phyloP scores from a whole-genome alignment of 2,329 filamentous ascomycete species.

The Cladophialophora psammophila region DNA sequence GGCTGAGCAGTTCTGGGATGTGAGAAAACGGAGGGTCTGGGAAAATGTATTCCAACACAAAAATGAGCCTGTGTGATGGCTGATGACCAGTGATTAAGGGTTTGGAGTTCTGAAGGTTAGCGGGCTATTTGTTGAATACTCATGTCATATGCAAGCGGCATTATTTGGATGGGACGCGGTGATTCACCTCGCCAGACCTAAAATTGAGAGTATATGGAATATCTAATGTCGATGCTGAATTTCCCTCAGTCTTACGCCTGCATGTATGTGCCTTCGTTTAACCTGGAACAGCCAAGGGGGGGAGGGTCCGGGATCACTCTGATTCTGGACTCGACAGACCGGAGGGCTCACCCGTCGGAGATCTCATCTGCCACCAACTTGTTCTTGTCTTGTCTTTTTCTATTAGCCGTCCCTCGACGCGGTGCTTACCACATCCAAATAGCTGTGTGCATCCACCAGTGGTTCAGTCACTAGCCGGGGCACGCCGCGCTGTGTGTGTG shows the following conservation, averaged over 20 bases:
- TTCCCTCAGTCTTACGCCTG: not conserved
- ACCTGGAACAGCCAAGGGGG: not conserved
- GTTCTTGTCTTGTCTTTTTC: not conserved
- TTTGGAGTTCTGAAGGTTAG: not conserved
- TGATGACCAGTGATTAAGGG: not conserved
- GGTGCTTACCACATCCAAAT: too few relatives aligned
- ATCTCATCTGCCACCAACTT: not conserved
- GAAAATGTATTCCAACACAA: slow-evolving; percentile 6
- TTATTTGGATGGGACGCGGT: not conserved
- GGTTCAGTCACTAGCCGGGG: too few relatives aligned
- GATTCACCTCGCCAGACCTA: not conserved
- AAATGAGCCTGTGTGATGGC: not conserved
- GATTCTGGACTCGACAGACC: not conserved
- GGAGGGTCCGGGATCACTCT: too few relatives aligned
- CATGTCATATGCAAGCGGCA: not conserved
- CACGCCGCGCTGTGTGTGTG: too few relatives aligned
- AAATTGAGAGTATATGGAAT: not conserved
- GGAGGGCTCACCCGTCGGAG: not conserved
- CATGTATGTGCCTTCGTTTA: not conserved
- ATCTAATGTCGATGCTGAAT: not conserved
- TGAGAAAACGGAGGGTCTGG: not conserved
- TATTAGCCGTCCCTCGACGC: not conserved
- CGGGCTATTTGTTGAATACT: not conserved
- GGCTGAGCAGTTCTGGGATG: not conserved
- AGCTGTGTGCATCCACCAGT: too few relatives aligned